Conservation (phyloP, 805 yeast genomes). For the Pichia insulana region DNA sequence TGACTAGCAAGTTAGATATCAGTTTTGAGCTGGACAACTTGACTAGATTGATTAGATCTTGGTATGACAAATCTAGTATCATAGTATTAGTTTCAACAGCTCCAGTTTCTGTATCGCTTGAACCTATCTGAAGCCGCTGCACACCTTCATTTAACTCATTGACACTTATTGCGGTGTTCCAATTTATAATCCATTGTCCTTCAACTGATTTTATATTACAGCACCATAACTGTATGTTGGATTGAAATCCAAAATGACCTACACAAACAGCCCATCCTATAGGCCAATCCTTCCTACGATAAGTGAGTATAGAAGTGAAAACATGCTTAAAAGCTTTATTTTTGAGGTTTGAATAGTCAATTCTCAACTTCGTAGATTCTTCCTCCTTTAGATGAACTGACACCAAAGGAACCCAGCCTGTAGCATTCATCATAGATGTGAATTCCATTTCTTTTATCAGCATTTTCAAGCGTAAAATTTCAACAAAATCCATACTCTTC, state of each 20-base stretch:
- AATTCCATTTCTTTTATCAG: constrained; percentile 43
- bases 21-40: constrained; percentile 38
- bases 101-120: not conserved
- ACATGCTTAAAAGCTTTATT: constrained; percentile 16
- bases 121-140: not conserved
- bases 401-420: constrained; percentile 61
- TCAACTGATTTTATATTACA: constrained; percentile 39
- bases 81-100: too few species aligned
- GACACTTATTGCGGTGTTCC: constrained; percentile 32
- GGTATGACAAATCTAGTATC: constrained; percentile 14
- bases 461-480: constrained; percentile 39
- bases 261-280: constrained; percentile 45
- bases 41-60: constrained; percentile 32
- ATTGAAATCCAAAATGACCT: constrained; percentile 28
- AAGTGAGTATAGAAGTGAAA: constrained; percentile 27
- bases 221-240: constrained; percentile 42
- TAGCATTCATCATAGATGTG: constrained; percentile 47
- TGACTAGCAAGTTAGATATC: constrained; percentile 43
- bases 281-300: constrained; percentile 47
- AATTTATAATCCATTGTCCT: constrained; percentile 49
- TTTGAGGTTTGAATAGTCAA: constrained; percentile 24
- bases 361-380: constrained; percentile 37
- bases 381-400: constrained; percentile 40
- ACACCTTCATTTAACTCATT: constrained; percentile 5
- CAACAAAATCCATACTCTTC: constrained; percentile 21